A percentile compares a stretch with the other conserved stretches of the same genome.
These are phyloP conservation scores for Geotrichum siamense DNA, from an alignment of 1,139 yeast genomes.

Conservation along the genomic window DNA sequence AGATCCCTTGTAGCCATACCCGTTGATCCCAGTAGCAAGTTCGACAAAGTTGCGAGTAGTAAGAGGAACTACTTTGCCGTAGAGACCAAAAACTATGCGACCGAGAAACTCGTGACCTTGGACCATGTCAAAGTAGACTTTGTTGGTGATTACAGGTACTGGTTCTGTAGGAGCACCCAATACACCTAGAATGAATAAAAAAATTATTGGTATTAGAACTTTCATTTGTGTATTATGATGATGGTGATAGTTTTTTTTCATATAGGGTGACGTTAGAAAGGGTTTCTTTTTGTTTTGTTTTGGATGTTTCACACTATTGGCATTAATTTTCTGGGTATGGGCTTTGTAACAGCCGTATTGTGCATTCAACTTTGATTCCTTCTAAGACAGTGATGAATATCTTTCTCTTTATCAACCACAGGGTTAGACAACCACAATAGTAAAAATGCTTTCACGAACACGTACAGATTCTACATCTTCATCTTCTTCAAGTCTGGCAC, in stretches of 20 bases:
- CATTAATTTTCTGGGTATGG: no score
- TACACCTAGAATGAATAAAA: not conserved
- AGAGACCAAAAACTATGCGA: constrained; percentile 72
- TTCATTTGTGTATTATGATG: not conserved
- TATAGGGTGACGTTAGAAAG: no score
- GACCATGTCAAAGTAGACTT: constrained; percentile 78
- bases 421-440: no score
- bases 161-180: constrained; percentile 21
- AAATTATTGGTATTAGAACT: not conserved
- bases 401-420: no score
- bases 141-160: constrained; percentile 52
- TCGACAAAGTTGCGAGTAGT: constrained; percentile 98
- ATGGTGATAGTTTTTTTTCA: no score
- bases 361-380: no score
- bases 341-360: no score
- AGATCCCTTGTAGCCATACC: constrained; percentile 87
- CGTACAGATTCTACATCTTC: constrained; percentile 30
- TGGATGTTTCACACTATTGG: no score
- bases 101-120: constrained; percentile 74
- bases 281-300: no score
- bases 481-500: constrained; percentile 22
- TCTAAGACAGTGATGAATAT: no score
- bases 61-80: constrained; percentile 93
- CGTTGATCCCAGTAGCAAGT: constrained; percentile 93
- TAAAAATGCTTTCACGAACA: constrained; percentile 23